Evolutionary conservation across 2,329 filamentous ascomycete genomes (phyloP).

Genomic region (Arachnomyces sp.): DNA sequence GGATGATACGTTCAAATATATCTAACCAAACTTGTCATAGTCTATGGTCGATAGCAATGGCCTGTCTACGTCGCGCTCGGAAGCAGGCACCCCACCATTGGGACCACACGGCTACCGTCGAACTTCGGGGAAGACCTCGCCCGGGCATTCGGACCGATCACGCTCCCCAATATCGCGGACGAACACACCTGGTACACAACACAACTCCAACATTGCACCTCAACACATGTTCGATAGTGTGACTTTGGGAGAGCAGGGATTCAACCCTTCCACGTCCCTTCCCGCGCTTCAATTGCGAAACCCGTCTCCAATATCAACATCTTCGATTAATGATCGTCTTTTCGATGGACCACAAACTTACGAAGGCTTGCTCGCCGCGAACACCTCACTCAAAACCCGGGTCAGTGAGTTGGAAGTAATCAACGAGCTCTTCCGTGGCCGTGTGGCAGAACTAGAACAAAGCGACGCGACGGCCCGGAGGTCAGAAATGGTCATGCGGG

Average conservation of each 20-base stretch:
- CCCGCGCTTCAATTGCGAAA: slow-evolving; percentile 46
- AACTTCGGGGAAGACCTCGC: slow-evolving; percentile 62
- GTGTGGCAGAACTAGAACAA: slow-evolving; percentile 67
- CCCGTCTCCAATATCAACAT: slow-evolving; percentile 52
- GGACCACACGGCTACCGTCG: slow-evolving; percentile 53
- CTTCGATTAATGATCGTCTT: slow-evolving; percentile 54
- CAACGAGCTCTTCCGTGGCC: slow-evolving; percentile 71
- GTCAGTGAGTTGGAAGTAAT: slow-evolving; percentile 95
- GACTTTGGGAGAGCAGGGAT: slow-evolving; percentile 59
- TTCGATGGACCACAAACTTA: slow-evolving; percentile 68
- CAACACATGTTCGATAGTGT: slow-evolving; percentile 73
- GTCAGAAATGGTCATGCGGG: slow-evolving; percentile 48
- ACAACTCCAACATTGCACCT: slow-evolving; percentile 59
- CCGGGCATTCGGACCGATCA: slow-evolving; percentile 65
- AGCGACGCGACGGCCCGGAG: slow-evolving; percentile 63
- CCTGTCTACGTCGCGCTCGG: slow-evolving; percentile 49
- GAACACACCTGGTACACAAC: slow-evolving; percentile 67
- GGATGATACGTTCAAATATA: slow-evolving; percentile 19
- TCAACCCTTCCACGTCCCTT: slow-evolving; percentile 51
- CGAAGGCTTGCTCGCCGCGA: slow-evolving; percentile 70
- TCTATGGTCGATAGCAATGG: slow-evolving; percentile 50
- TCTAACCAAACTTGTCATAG: slow-evolving; percentile 21
- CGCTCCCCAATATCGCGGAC: slow-evolving; percentile 74
- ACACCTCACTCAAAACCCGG: slow-evolving; percentile 84
- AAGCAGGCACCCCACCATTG: slow-evolving; percentile 50